These are phyloP conservation scores for Podaxis sp. DNA, from an alignment of 768 basidiomycete genomes.

Conservation along the genomic window DNA sequence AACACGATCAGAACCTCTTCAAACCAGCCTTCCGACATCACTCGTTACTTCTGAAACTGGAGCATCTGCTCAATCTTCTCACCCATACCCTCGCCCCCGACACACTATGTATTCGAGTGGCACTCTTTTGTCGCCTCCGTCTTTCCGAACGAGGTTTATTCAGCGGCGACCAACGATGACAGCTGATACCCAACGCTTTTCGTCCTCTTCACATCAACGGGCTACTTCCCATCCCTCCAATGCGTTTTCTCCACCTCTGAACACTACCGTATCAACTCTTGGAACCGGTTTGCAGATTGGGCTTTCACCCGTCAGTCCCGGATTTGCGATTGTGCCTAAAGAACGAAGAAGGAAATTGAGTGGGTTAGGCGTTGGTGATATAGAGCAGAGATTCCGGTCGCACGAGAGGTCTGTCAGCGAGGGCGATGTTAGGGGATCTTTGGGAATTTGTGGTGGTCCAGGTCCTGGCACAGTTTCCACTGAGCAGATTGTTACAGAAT, in stretches of 20 bases:
- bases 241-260: conserved; percentile 32
- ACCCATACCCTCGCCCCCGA: neutral
- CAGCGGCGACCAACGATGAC: conserved; percentile 4
- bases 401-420: conserved; percentile 53
- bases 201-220: conserved; percentile 6
- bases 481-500: neutral
- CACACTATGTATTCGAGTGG: neutral
- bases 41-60: neutral
- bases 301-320: conserved; percentile 71
- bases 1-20: conserved; percentile 21
- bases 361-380: conserved; percentile 27
- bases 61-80: neutral
- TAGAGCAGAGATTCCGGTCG: conserved; percentile 21
- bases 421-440: conserved; percentile 33
- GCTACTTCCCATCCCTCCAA: conserved; percentile 16
- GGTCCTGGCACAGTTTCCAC: neutral
- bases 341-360: conserved; percentile 48
- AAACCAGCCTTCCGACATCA: neutral
- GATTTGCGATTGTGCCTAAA: conserved; percentile 66
- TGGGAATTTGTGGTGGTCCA: neutral
- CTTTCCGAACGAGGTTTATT: neutral
- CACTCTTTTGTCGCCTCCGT: neutral
- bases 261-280: conserved; percentile 34
- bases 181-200: neutral
- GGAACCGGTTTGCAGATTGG: conserved; percentile 72